phyloP scores from a whole-genome alignment of 768 basidiomycete genomes.

The Suillus cothurnatus region DNA sequence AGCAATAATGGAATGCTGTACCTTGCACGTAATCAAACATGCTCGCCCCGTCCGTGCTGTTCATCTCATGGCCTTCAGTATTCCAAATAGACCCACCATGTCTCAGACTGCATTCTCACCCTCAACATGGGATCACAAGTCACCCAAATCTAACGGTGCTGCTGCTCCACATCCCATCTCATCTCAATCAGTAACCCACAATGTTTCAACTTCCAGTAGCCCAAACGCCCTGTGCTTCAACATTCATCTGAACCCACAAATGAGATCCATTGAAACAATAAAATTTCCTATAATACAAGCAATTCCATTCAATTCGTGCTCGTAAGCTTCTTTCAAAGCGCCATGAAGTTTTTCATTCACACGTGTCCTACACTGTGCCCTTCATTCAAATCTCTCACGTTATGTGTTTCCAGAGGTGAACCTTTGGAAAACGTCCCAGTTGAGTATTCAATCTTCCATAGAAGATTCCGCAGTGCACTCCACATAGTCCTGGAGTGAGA shows the following conservation, averaged over 20 bases:
- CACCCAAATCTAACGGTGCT: conserved; percentile 18
- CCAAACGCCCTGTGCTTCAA: conserved; percentile 34
- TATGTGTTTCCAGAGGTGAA: background rate
- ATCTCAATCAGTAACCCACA: conserved; percentile 20
- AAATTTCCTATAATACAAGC: too few relatives aligned
- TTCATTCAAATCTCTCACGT: background rate
- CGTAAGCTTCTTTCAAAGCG: background rate
- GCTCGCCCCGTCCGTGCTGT: too few relatives aligned
- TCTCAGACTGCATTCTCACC: too few relatives aligned
- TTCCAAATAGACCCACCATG: too few relatives aligned
- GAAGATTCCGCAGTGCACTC: too few relatives aligned
- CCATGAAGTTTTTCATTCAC: background rate
- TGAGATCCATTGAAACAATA: too few relatives aligned
- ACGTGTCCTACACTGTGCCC: background rate
- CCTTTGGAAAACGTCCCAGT: background rate
- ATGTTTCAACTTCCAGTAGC: conserved; percentile 39
- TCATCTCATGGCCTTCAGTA: too few relatives aligned
- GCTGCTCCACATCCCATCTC: conserved; percentile 23
- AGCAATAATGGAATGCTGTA: too few relatives aligned
- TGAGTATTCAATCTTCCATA: too few relatives aligned
- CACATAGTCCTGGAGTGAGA: too few relatives aligned
- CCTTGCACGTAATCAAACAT: too few relatives aligned
- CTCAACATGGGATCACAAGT: conserved; percentile 65
- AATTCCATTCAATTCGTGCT: background rate
- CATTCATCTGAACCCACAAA: too few relatives aligned